Evolutionary conservation across 1,284 basidiomycete genomes (phyloP), one percentile per base, ranked within the genome.

Genomic region (Mrakiaceae sp.): DNA sequence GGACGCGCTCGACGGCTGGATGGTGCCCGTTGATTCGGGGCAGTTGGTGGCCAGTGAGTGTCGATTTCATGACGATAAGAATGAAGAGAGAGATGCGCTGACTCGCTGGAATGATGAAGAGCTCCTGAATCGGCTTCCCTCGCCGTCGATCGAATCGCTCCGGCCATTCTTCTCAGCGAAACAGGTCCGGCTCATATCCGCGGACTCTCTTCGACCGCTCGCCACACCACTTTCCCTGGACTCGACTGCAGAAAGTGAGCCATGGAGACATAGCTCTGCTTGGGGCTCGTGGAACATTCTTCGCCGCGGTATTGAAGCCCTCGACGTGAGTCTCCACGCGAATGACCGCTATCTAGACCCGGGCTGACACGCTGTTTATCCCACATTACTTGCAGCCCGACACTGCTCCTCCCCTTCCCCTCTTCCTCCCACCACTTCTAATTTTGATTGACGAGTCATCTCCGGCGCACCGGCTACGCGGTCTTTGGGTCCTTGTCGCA

Each of bases 281-380:
- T 61, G 60, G 60, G 60, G 60, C 3, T 61, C 50, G 16, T 61
- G 60, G 60, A 61, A 61, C 51, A 40, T 61, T 1, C 51, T 61
- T 2, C 44, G 60, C 4, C 48, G 14, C 3, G 60, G 42, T 3
- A 39, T 61, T 5, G 7, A 61, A 14, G 60, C 50, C 2, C 54
- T 50, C 12, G 51, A 61, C 11, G 60, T 53, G 40, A 27, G 60
- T 59, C 49, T 48, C 40, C 7, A 27, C n/a, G 40, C 54, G 54
- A 5, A 10, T 58, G 10, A 43, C 40, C 58, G 27, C 27, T 27
- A 27, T 27, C 27, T 27, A 27, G 27, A 27, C 27, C 27, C 2
- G 27, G 2, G 27, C 27, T 27, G 27, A 27, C 27, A 27, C 27
- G 2, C 27, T 27, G 27, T 27, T 27, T 27, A 27, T 27, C 27